Evolutionary conservation across 441 rosid genomes (phyloP), one percentile per base, ranked within the genome.

Genomic region (Mallotus repandus): DNA sequence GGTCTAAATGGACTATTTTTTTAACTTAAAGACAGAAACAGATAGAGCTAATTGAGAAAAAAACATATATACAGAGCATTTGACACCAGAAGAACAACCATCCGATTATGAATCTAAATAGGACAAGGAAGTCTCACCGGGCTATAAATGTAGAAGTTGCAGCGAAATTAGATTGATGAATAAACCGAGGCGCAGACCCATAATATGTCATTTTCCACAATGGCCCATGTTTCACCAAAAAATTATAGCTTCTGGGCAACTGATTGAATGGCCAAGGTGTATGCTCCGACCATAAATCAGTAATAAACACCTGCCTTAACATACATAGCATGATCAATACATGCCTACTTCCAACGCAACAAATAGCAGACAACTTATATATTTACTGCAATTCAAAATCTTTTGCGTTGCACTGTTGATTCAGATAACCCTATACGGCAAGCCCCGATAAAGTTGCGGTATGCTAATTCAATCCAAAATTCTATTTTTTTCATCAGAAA

Each of bases 181-280:
- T 74, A 74, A 96, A 75, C 14, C 97, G 91, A 7, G 99, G 98
- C 64, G 95, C 90, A 16, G 87, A 80, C 79, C 91, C 98, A 74
- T 96, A 96, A 78, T 96, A 93, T 46, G 98, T 82, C 90, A 96
- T 84, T 74, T 81, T 91, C 98, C 99, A 96, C 50, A 96, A 76
- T 16, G 97, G 77, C 66, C 97, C 97, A 57, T 96, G 98, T 72
- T 96, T 96, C 65, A 96, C 98, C 82, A 93, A 79, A 82, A 93
- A 96, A 77, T 88, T 96, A 75, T 96, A 95, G 89, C 94, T 96
- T 74, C 91, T 84, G 13, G 99, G 99, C 71, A 96, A 83, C 79
- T 96, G 99, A 80, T 96, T 96, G 80, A 96, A 96, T 11, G 99
- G 99, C 99, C 99, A 96, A 54, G 99, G 99, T 0, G 99, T 91